Percentiles rank a stretch among this genome's conserved stretches.
These are phyloP conservation scores for Entomortierella chlamydospora DNA, from an alignment of 192 early-diverging fungal genomes.

Conservation along the genomic window DNA sequence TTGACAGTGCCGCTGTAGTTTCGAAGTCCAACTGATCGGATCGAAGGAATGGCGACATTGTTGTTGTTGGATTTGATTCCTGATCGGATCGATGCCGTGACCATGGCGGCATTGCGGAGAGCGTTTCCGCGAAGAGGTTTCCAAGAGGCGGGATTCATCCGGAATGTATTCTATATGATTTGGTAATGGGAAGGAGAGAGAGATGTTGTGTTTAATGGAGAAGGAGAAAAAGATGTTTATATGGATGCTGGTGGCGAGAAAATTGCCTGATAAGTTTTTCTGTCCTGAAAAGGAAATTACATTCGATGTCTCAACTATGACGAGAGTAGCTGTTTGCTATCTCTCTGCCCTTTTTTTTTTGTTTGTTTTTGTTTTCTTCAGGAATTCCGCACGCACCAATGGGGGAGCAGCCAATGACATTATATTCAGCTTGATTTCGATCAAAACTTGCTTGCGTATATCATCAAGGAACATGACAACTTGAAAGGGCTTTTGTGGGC, in stretches of 20 bases:
- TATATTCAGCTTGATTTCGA: too few relatives aligned
- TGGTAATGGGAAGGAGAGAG: not conserved
- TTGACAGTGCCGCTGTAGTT: slow-evolving; percentile 12
- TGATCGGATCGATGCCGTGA: slow-evolving; percentile 18
- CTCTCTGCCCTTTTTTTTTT: too few relatives aligned
- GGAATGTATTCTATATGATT: too few relatives aligned
- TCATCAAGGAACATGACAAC: too few relatives aligned
- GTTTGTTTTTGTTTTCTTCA: too few relatives aligned
- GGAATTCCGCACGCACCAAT: too few relatives aligned
- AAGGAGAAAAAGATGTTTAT: not conserved
- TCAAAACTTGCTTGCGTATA: too few relatives aligned
- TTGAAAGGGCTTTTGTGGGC: too few relatives aligned
- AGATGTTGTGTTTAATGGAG: not conserved
- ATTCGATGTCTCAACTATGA: too few relatives aligned
- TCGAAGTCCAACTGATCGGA: not conserved
- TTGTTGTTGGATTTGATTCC: not conserved
- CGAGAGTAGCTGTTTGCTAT: too few relatives aligned
- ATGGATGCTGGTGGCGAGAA: too few relatives aligned
- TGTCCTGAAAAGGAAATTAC: slow-evolving; percentile 19
- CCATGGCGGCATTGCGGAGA: slow-evolving; percentile 7
- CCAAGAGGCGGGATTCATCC: slow-evolving; percentile 18
- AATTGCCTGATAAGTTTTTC: not conserved
- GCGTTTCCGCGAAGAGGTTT: slow-evolving; percentile 3
- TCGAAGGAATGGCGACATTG: not conserved
- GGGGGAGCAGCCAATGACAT: too few relatives aligned